A percentile compares a stretch with the other conserved stretches of the same genome.
phyloP scores from a whole-genome alignment of 2,329 filamentous ascomycete species.

The Aspergillus oerlinghausenensis region DNA sequence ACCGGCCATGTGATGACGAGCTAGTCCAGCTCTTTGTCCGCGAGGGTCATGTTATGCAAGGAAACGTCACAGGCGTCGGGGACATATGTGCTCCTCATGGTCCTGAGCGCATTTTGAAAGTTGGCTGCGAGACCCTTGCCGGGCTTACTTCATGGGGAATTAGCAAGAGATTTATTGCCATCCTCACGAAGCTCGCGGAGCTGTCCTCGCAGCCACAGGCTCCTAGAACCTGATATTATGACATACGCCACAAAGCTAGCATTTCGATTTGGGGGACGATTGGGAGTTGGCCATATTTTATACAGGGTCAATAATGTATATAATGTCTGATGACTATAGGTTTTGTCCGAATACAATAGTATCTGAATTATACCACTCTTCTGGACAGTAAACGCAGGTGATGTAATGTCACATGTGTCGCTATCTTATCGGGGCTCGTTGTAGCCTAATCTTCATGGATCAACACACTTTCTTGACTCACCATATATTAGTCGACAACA shows the following conservation, averaged over 20 bases:
- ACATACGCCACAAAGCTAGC: not conserved
- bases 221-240: not conserved
- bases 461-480: not conserved
- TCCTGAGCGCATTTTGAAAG: constrained; percentile 33
- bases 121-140: constrained; percentile 38
- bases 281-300: not conserved
- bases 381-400: not conserved
- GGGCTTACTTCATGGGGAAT: constrained; percentile 33
- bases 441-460: constrained; percentile 19
- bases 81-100: constrained; percentile 42
- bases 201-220: constrained; percentile 1
- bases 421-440: constrained; percentile 23
- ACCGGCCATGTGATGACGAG: constrained; percentile 55
- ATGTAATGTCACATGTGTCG: constrained; percentile 22
- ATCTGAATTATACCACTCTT: not conserved
- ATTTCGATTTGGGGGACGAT: not conserved
- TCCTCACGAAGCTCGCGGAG: constrained; percentile 31
- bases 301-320: not conserved
- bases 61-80: constrained; percentile 50
- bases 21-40: constrained; percentile 54
- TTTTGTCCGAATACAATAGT: not conserved
- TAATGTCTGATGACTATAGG: not conserved
- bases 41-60: constrained; percentile 47
- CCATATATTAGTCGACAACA: constrained; percentile 13
- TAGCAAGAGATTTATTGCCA: constrained; percentile 29